Evolutionary conservation across 225 moss, liverwort and hornwort genomes (phyloP).

Genomic region (Antitrichia curtipendula): DNA sequence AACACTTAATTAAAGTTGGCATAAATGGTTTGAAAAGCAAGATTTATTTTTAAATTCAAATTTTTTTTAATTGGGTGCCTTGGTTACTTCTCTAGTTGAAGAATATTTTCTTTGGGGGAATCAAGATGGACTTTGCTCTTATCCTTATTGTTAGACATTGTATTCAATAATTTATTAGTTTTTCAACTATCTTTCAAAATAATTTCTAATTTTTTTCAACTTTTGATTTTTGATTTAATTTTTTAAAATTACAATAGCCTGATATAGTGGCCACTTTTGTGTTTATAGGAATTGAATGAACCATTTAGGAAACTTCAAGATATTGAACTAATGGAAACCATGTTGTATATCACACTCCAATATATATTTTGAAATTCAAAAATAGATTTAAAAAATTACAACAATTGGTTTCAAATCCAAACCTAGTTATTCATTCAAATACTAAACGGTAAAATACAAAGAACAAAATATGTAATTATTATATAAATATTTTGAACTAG

Average conservation of each 20-base stretch:
- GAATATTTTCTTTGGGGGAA: accelerated
- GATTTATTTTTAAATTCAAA: too few species aligned
- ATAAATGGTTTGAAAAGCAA: not conserved
- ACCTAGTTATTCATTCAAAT: not conserved
- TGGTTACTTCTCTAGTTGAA: accelerated
- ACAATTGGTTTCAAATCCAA: not conserved
- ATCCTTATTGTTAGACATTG: accelerated
- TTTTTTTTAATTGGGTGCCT: accelerated
- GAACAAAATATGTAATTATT: not conserved
- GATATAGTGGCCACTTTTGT: not conserved
- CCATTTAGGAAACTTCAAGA: not conserved
- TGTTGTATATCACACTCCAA: not conserved
- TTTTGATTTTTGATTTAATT: not conserved
- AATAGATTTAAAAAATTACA: not conserved
- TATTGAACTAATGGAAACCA: not conserved
- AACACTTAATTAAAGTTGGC: not conserved
- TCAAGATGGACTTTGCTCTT: not conserved
- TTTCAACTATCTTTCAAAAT: accelerated
- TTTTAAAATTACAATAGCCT: accelerated
- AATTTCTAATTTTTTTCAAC: not conserved
- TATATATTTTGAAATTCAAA: not conserved
- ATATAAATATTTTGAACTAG: not conserved
- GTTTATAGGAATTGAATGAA: not conserved
- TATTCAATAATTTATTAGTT: not conserved
- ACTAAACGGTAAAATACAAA: not conserved